Evolutionary conservation across 768 basidiomycete species (phyloP).

Genomic region (Exsudoporus frostii): DNA sequence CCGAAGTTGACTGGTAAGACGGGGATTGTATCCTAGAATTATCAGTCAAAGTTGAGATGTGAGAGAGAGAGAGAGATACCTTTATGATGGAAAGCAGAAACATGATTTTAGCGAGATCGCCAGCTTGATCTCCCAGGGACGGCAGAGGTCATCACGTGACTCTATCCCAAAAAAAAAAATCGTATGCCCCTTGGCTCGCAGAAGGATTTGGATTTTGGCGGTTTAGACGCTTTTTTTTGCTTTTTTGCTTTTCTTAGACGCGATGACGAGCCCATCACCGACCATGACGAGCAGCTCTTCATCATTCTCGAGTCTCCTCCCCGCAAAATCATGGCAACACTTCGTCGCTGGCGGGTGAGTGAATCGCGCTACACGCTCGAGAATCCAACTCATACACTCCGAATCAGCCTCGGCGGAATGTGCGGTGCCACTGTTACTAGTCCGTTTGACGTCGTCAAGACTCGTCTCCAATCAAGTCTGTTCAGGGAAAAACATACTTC

Average conservation of each 20-base stretch:
- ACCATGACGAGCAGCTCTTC: constrained; percentile 25
- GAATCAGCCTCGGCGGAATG: constrained; percentile 88
- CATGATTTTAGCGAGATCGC: constrained; percentile 27
- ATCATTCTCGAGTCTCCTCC: constrained; percentile 41
- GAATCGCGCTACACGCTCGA: not conserved
- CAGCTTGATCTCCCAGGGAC: not conserved
- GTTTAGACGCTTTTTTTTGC: not conserved
- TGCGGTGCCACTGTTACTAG: constrained; percentile 95
- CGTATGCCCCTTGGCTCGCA: not conserved
- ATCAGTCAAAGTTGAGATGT: not conserved
- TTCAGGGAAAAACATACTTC: constrained; percentile 51
- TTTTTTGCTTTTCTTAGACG: constrained; percentile 1
- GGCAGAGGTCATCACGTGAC: constrained; percentile 18
- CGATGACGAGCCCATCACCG: constrained; percentile 11
- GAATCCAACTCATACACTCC: constrained; percentile 1
- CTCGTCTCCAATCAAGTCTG: constrained; percentile 88
- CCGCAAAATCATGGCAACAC: constrained; percentile 81
- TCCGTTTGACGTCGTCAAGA: constrained; percentile 98
- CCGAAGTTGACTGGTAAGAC: constrained; percentile 88
- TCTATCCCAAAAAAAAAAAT: constrained; percentile 1
- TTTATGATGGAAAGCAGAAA: constrained; percentile 48
- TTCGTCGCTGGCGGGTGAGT: constrained; percentile 85
- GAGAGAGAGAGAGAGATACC: constrained; percentile 11
- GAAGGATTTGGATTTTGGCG: not conserved
- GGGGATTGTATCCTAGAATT: constrained; percentile 77